Base-by-base conservation (phyloP, 2,329 filamentous ascomycete species). In the Cladophialophora psammophila region DNA sequence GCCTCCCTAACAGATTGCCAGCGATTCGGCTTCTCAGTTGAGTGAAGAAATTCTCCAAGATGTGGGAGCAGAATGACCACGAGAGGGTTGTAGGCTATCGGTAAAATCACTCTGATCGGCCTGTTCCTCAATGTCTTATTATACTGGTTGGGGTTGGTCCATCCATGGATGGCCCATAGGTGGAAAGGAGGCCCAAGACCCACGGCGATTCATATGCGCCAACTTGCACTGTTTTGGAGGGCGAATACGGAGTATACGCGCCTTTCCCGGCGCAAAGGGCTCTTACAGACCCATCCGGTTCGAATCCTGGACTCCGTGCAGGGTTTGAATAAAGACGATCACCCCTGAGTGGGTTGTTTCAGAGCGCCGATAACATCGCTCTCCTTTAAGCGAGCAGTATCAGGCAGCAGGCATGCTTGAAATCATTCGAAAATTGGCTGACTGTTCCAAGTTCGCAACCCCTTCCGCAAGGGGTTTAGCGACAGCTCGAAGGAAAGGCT, bases 391-490 rank as follows among this genome's bases (percentile, higher is more conserved):
- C 42, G 18, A 35, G 32, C 45, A 52, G 9, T 5, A 31, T 50
- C 38, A 45, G 45, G n/a, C 13, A 53, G 58, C n/a, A 18, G 26
- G 40, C 36, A 50, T n/a, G 50, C 45, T 18, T 34, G 40, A 45
- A 60, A n/a, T 50, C 57, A 34, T 48, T 60, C 57, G 31, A 35
- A 52, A 52, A 52, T 38, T 52, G 42, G 58, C 15, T 32, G 38
- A 32, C 26, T 3, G 35, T 34, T 13, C 8, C 6, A 38, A 15
- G 12, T 26, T 63, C 60, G 60, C 60, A 63, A 63, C 60, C 36
- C 52, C 26, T 63, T 15, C 60, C 52, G 6, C 48, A 35, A 5
- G 1, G 2, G 35, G 60, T 45, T 35, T 63, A 63, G 60, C 60
- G 50, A n/a, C 15, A 36, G 31, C 31, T 35, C 26, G 45, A 50